Conservation (phyloP, 2,329 filamentous ascomycete genomes). For the Ophiostoma pallidulum region DNA sequence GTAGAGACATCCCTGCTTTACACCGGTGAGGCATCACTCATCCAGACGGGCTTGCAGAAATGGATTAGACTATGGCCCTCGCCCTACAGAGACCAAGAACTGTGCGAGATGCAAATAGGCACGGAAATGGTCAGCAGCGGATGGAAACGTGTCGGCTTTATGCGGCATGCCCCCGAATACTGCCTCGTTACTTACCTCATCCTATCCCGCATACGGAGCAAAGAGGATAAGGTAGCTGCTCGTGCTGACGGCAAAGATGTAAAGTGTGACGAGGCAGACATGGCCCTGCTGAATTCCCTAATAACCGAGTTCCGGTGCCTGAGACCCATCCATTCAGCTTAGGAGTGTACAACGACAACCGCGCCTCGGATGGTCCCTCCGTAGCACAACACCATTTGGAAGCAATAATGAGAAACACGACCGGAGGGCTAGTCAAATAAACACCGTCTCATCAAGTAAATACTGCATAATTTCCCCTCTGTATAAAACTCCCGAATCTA, state of each 20-base stretch:
- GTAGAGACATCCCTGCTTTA: conserved; percentile 5
- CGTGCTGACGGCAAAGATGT: background rate
- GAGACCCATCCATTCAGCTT: too few species aligned
- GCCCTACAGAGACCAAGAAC: conserved; percentile 3
- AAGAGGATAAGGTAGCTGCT: too few species aligned
- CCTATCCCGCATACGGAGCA: background rate
- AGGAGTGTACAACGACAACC: too few species aligned
- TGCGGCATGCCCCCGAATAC: conserved; percentile 2
- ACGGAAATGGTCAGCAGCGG: background rate
- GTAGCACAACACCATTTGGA: too few species aligned
- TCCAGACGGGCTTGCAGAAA: background rate
- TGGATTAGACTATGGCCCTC: conserved; percentile 5
- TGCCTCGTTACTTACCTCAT: conserved; percentile 3
- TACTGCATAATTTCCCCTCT: too few species aligned
- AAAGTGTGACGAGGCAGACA: background rate
- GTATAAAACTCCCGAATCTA: too few species aligned
- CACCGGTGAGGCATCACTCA: conserved; percentile 2
- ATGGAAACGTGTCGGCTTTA: conserved; percentile 1
- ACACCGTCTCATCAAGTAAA: too few species aligned
- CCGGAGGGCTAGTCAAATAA: too few species aligned
- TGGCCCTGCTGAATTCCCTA: conserved; percentile 1
- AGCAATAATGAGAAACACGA: too few species aligned
- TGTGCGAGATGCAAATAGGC: background rate
- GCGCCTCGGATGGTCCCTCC: too few species aligned
- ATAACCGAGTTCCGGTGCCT: conserved; percentile 5